Conservation (phyloP, 2,329 filamentous ascomycete species). For the Hypoxylon sp. region DNA sequence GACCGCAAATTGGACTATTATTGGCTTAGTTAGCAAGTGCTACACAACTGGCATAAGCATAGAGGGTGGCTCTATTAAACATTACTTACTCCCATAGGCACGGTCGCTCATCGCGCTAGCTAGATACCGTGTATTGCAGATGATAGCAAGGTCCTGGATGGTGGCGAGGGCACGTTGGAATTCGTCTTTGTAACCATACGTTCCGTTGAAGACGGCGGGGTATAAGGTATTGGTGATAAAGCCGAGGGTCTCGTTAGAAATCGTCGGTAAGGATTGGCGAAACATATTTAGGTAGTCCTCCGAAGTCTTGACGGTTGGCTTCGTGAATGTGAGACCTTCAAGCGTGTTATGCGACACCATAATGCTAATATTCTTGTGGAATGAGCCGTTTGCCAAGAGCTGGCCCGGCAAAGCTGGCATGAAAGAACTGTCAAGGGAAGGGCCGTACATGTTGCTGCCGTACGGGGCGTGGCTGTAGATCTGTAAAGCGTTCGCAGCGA, state of each 20-base stretch:
- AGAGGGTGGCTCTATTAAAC: neutral
- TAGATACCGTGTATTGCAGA: conserved; percentile 16
- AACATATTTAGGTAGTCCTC: conserved; percentile 19
- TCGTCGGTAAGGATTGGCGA: conserved; percentile 6
- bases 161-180: conserved; percentile 16
- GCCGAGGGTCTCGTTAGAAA: neutral
- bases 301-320: conserved; percentile 13
- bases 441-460: conserved; percentile 24
- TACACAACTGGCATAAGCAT: neutral
- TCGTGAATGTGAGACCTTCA: conserved; percentile 22
- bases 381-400: conserved; percentile 21
- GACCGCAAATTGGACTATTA: conserved; percentile 14
- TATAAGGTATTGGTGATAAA: conserved; percentile 16
- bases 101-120: conserved; percentile 18
- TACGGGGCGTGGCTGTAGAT: conserved; percentile 23
- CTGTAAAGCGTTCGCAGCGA: conserved; percentile 15
- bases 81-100: conserved; percentile 16
- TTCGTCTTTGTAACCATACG: conserved; percentile 19
- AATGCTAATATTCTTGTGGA: conserved; percentile 23
- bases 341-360: conserved; percentile 22
- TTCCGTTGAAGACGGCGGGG: conserved; percentile 9
- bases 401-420: conserved; percentile 13
- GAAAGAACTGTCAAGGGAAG: conserved; percentile 11
- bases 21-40: neutral
- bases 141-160: conserved; percentile 13